Conservation (phyloP, 352 stramenopile genomes). For the Globisporangium emineosum region DNA sequence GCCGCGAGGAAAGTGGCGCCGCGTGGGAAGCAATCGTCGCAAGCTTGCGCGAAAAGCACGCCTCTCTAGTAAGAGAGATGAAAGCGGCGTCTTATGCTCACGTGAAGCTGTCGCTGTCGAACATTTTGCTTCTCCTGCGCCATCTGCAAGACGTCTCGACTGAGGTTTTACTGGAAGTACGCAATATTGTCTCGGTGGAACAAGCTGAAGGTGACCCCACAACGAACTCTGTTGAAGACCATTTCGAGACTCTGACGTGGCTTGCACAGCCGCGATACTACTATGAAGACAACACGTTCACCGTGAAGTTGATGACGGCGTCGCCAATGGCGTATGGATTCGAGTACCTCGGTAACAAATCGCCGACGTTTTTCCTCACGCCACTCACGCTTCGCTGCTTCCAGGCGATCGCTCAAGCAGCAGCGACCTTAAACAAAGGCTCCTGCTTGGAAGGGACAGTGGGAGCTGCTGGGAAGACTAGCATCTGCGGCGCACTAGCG, state of each 20-base stretch:
- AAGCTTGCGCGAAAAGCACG: slow-evolving; percentile 31
- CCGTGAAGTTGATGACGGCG: slow-evolving; percentile 48
- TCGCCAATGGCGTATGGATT: slow-evolving; percentile 54
- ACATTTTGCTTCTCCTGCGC: slow-evolving; percentile 44
- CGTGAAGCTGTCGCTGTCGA: slow-evolving; percentile 30
- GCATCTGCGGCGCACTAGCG: slow-evolving; percentile 35
- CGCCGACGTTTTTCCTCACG: slow-evolving; percentile 35
- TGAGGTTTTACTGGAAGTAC: slow-evolving; percentile 28
- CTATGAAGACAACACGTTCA: slow-evolving; percentile 53
- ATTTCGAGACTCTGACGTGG: slow-evolving; percentile 39
- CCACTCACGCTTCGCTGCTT: slow-evolving; percentile 65
- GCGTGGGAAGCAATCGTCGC: slow-evolving; percentile 33
- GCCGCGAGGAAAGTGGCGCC: slow-evolving; percentile 18
- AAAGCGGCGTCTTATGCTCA: slow-evolving; percentile 41
- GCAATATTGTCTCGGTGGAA: not conserved
- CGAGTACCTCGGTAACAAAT: slow-evolving; percentile 64
- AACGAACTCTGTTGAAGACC: slow-evolving; percentile 13
- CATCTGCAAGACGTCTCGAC: slow-evolving; percentile 57
- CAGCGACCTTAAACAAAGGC: slow-evolving; percentile 34
- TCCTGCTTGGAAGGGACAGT: slow-evolving; percentile 34
- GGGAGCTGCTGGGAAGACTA: slow-evolving; percentile 46
- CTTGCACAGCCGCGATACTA: slow-evolving; percentile 62
- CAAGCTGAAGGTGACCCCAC: not conserved
- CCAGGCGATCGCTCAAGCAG: slow-evolving; percentile 43
- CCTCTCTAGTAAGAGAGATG: slow-evolving; percentile 42